Evolutionary conservation across 192 early-diverging fungal genomes (phyloP), one percentile per base, ranked within the genome.

Genomic region (Backusella australiensis): DNA sequence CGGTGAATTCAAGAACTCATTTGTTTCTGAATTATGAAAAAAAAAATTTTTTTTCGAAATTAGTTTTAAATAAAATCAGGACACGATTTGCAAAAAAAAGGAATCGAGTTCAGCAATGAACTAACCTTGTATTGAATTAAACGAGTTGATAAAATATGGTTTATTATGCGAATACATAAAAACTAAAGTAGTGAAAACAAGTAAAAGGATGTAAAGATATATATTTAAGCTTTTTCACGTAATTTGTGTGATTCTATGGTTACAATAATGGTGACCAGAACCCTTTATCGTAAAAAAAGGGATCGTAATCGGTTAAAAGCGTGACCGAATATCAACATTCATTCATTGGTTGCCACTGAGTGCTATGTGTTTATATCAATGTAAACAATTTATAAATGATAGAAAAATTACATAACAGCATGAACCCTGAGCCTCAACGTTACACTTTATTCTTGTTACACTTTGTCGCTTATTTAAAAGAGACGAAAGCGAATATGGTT

Each of bases 61-160:
- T 56, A 53, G n/a, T 23, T 56, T 56, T 56, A 11, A 26, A 23
- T 56, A 11, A 3, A 56, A 23, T 53, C n/a, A 53, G 17, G 17
- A 56, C 26, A 63, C 8, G 8, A 29, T 26, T 26, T 53, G 49
- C 6, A 52, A 59, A 26, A 3, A n/a, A 21, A 59, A 26, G 7
- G 14, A 59, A 59, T 26, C 8, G 46, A 49, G 46, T 49, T 17
- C 46, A 49, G 17, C 19, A 49, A 49, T 49, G 46, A 6, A 19
- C 46, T 29, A 63, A 63, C 56, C 56, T 63, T 63, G 56, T 63
- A 63, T 29, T 63, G 56, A 63, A 29, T 63, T 26, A 63, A 63
- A 26, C 11, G 56, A 63, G 56, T 63, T 29, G 56, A 63, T 29
- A 23, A 63, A 63, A 26, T 63, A 29, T 8, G 21, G 23, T 59